Evolutionary conservation across 2,329 filamentous ascomycete species (phyloP).

Genomic region (Cladosporium sp.): DNA sequence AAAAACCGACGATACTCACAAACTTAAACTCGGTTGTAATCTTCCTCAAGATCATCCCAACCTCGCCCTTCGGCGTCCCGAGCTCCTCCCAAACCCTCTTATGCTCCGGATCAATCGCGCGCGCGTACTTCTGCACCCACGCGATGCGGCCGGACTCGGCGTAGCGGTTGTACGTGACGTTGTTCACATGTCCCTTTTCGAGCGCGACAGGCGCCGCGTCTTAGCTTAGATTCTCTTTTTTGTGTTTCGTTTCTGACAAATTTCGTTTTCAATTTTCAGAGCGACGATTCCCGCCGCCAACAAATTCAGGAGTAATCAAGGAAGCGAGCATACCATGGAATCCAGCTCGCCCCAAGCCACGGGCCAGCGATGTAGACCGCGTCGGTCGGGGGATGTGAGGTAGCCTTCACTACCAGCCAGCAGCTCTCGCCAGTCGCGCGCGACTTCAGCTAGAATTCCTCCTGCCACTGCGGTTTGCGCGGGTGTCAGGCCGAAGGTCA

Average conservation of each 20-base stretch:
- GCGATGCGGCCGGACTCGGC: constrained; percentile 77
- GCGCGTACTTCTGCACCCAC: constrained; percentile 67
- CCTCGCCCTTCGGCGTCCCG: constrained; percentile 57
- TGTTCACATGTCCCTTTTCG: constrained; percentile 69
- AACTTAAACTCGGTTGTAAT: constrained; percentile 86
- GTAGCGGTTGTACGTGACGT: constrained; percentile 76
- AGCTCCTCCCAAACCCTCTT: constrained; percentile 63
- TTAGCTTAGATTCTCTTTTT: constrained; percentile 11
- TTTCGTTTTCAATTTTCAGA: no score
- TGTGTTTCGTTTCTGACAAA: no score
- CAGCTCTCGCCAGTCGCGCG: constrained; percentile 65
- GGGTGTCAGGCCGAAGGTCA: constrained; percentile 64
- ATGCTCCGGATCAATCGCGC: constrained; percentile 57
- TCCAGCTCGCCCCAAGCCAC: constrained; percentile 84
- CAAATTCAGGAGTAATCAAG: no score
- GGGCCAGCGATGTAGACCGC: constrained; percentile 59
- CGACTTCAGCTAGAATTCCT: constrained; percentile 54
- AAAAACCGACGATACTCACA: constrained; percentile 56
- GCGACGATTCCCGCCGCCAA: no score
- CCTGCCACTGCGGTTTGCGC: constrained; percentile 56
- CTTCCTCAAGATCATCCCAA: constrained; percentile 70
- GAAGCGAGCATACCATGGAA: constrained; percentile 54
- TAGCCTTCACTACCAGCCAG: constrained; percentile 72
- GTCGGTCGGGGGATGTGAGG: constrained; percentile 57
- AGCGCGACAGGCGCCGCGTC: no score